Evolutionary conservation across 1,139 yeast species (phyloP), one percentile per base, ranked within the genome.

Genomic region (Yamadazyma atmosphaerica): DNA sequence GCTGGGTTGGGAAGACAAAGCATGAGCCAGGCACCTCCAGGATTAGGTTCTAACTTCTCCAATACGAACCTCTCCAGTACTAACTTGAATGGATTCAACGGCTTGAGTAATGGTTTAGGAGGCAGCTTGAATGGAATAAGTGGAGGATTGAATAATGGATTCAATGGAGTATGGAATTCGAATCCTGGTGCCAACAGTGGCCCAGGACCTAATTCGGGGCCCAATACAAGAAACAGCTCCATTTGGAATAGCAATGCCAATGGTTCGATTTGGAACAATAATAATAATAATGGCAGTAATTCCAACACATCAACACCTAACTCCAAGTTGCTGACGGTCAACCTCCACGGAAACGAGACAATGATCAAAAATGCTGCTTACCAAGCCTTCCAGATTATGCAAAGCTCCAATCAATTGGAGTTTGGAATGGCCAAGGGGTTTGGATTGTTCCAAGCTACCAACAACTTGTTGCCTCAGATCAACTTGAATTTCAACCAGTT

Each of bases 401-500:
- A 58, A 34, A 54, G 40, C 29, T 44, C 63, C 4, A 61, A 64
- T 42, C 72, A 65, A 45, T 55, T 67, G 12, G 70, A 64, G 42
- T 68, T 60, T 49, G 76, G 74, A 0, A 55, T 61, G 25, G 74
- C 70, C 1, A 68, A 72, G 9, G 54, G 64, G 32, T 44, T 51
- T 35, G 57, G 55, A 34, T 52, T 72, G 32, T 71, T 54, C 49
- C 72, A 65, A 46, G 50, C 60, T 16, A 61, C 70, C 10, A 58
- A 60, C 41, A 44, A 45, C 6, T 37, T 69, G 3, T 43, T 67
- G 39, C 59, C 58, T 5, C 54, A 55, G 39, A 45, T 54, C 3
- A 44, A 37, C 12, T 54, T 77, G 35, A 63, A 72, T 1, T 52
- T 73, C 45, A 69, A 68, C 36, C 77, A 72, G 43, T 76, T 75